These are phyloP conservation scores for Monilinia fructigena DNA, from an alignment of 2,329 filamentous ascomycete species.

Conservation along the genomic window DNA sequence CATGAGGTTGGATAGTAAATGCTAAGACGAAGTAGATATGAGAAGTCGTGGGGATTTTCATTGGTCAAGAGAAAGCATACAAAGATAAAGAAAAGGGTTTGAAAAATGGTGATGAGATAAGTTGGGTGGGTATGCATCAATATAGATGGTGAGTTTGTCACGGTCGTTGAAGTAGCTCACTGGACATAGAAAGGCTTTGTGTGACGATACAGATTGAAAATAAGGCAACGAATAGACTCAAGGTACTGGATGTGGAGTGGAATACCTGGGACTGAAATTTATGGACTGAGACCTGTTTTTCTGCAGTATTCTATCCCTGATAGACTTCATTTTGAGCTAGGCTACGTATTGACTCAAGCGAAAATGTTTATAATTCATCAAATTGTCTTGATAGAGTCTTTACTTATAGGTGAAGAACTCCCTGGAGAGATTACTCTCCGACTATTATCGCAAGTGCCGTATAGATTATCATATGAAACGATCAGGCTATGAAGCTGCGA, in stretches of 20 bases:
- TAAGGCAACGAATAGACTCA: not conserved
- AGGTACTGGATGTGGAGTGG: not conserved
- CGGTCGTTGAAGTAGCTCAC: not conserved
- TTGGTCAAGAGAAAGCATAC: not conserved
- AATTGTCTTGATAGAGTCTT: not conserved
- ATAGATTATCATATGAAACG: not conserved
- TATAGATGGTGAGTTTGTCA: not conserved
- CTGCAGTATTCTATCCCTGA: not conserved
- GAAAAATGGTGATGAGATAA: not conserved
- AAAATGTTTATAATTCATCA: not conserved
- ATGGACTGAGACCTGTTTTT: no score
- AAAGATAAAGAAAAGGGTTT: not conserved
- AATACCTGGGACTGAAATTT: not conserved
- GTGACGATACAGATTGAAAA: not conserved
- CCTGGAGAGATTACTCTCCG: not conserved
- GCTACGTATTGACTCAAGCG: not conserved
- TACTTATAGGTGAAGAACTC: not conserved
- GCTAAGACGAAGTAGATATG: not conserved
- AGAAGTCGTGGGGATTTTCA: constrained; percentile 6
- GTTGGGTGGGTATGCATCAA: not conserved
- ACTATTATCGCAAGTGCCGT: not conserved
- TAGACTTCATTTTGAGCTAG: not conserved
- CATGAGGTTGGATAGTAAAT: not conserved
- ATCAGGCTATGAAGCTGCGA: not conserved
- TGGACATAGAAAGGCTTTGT: not conserved